Evolutionary conservation across 140 eudicot species (phyloP), one percentile per base, ranked within the genome.

Genomic region (Cichorium intybus): DNA sequence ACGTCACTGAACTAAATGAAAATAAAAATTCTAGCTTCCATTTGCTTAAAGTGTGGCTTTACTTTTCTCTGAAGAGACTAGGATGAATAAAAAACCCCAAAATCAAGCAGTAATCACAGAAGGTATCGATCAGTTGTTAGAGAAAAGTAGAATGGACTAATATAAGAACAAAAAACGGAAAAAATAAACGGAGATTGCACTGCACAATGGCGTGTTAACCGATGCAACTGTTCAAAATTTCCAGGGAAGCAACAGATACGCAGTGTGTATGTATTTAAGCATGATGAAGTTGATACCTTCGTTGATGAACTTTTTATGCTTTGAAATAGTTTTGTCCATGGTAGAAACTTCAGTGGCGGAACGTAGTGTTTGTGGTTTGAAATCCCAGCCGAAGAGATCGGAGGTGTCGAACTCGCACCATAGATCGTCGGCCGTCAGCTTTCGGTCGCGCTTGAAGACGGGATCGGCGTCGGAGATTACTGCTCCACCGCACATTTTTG

Each of bases 401-500:
- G 69, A 50, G 24, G 76, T 18, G 55, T 81, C 87, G 24, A 86
- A 74, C 57, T 79, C 80, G 21, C 80, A 79, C 91, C 87, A 86
- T 12, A 86, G 84, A 51, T 89, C 95, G 1, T 70, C 53, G 27
- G 82, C 37, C 10, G 79, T 74, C 63, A 86, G 63, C 60, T 84
- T 86, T 24, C 92, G 84, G 73, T 64, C 37, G 24, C 71, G 78
- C 12, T 58, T 57, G 75, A 39, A 55, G 75, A 83, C 56, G 10
- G 80, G 71, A 15, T 79, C 88, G 47, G 41, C 64, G 75, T 80
- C 92, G 57, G 89, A 79, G 49, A 89, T 89, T 23, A 86, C 69
- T 29, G 97, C 88, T 23, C 97, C 97, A 51, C 97, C 97, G 59
- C 97, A 89, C 97, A 89, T 89, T 27, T 66, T 79, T 27, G 37